Evolutionary conservation across 768 basidiomycete species (phyloP).

Genomic region (Psilocybe cubensis): DNA sequence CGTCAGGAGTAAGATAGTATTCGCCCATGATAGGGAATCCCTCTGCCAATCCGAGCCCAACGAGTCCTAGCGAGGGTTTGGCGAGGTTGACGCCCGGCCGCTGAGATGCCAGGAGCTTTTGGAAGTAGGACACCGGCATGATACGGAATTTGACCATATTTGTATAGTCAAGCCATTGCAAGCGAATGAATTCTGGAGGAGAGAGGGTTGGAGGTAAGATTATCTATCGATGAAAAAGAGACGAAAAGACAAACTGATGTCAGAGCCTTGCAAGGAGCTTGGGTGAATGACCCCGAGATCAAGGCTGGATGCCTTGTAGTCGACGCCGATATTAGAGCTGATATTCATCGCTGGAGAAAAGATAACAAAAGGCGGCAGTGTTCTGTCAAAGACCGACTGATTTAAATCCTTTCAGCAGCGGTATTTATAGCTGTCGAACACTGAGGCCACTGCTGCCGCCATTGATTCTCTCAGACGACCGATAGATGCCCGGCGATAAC

Average conservation of each 20-base stretch:
- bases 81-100: constrained; percentile 54
- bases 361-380: not conserved
- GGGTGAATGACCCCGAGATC: constrained; percentile 5
- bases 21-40: constrained; percentile 59
- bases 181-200: constrained; percentile 48
- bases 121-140: constrained; percentile 54
- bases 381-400: too few relatives aligned
- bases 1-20: constrained; percentile 56
- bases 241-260: not conserved
- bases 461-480: too few relatives aligned
- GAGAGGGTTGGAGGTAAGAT: not conserved
- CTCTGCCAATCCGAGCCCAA: constrained; percentile 41
- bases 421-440: too few relatives aligned
- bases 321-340: constrained; percentile 7
- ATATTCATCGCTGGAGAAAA: not conserved
- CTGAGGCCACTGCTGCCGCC: too few relatives aligned
- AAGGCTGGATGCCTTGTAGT: constrained; percentile 1
- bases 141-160: constrained; percentile 61
- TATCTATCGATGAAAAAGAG: not conserved
- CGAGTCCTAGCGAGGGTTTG: constrained; percentile 48
- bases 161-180: constrained; percentile 64
- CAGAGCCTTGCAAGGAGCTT: not conserved
- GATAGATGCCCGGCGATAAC: too few relatives aligned
- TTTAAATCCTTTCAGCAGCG: too few relatives aligned
- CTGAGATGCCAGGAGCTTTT: constrained; percentile 45